Percentiles rank a stretch among this genome's conserved stretches.
Conservation (phyloP, 192 early-diverging fungal species). For the Hyaloraphidium curvatum region DNA sequence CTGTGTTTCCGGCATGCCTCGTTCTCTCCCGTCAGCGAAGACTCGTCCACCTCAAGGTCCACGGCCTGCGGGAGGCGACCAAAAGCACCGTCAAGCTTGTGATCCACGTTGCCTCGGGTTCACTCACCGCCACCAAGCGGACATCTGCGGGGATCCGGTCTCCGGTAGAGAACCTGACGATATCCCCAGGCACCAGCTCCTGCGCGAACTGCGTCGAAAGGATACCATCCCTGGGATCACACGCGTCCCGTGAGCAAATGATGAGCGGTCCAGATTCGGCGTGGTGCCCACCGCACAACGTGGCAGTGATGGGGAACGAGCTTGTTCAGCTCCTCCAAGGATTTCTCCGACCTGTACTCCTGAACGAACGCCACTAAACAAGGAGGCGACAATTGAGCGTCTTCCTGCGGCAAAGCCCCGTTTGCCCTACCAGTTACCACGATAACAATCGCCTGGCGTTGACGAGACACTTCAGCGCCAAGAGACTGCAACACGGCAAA, state of each 20-base stretch:
- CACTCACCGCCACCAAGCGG: slow-evolving; percentile 42
- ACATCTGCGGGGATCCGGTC: slow-evolving; percentile 90
- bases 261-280: background rate
- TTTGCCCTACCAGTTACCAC: slow-evolving; percentile 38
- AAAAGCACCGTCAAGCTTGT: background rate
- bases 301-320: slow-evolving; percentile 72
- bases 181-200: slow-evolving; percentile 79
- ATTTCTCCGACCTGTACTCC: slow-evolving; percentile 71
- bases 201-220: slow-evolving; percentile 43
- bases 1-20: slow-evolving; percentile 54
- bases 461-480: background rate
- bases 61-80: slow-evolving; percentile 20
- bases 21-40: slow-evolving; percentile 69
- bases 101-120: background rate
- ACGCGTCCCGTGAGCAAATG: background rate
- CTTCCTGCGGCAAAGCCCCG: background rate
- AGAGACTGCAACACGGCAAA: background rate
- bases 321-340: slow-evolving; percentile 63
- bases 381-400: background rate
- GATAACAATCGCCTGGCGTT: slow-evolving; percentile 41
- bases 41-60: slow-evolving; percentile 82
- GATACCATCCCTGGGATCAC: slow-evolving; percentile 32
- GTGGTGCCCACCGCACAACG: slow-evolving; percentile 38
- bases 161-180: slow-evolving; percentile 67
- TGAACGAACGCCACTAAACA: slow-evolving; percentile 64